These are phyloP conservation scores for Monosporascus sp. DNA, from an alignment of 2,329 filamentous ascomycete genomes.

Conservation along the genomic window DNA sequence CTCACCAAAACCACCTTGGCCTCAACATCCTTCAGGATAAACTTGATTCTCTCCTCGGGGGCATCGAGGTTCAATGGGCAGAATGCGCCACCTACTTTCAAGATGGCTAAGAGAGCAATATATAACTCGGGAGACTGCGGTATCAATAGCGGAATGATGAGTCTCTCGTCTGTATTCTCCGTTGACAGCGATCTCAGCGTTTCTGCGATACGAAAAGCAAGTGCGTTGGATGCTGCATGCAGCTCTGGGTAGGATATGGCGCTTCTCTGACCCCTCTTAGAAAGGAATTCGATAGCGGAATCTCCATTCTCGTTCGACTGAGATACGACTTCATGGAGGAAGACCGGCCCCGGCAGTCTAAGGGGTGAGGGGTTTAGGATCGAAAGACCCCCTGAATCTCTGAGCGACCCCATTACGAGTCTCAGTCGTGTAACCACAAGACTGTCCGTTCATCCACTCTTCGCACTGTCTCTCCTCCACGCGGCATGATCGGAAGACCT, in stretches of 20 bases:
- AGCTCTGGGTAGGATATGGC: conserved; percentile 58
- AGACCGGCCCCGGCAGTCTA: conserved; percentile 38
- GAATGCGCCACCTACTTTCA: conserved; percentile 80
- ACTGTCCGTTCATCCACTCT: background rate
- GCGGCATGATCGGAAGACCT: background rate
- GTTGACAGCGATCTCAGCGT: conserved; percentile 17
- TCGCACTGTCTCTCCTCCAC: background rate
- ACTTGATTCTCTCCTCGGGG: conserved; percentile 69
- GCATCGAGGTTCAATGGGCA: conserved; percentile 78
- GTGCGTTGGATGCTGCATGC: conserved; percentile 48
- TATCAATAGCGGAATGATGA: conserved; percentile 69
- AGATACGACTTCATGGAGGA: conserved; percentile 51
- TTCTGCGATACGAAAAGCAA: conserved; percentile 48
- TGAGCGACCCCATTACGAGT: conserved; percentile 5
- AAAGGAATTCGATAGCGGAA: conserved; percentile 60
- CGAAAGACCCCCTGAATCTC: conserved; percentile 33
- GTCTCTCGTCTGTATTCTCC: conserved; percentile 18
- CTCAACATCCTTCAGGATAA: conserved; percentile 72
- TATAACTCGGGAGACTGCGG: conserved; percentile 76
- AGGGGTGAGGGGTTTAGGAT: conserved; percentile 52
- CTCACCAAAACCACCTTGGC: conserved; percentile 65
- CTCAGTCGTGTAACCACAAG: background rate
- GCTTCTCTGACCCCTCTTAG: conserved; percentile 37
- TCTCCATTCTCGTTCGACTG: conserved; percentile 24
- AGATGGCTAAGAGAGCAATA: conserved; percentile 66